phyloP scores from a whole-genome alignment of 495 filamentous ascomycete species.

The Hypoxylon crocopeplum region DNA sequence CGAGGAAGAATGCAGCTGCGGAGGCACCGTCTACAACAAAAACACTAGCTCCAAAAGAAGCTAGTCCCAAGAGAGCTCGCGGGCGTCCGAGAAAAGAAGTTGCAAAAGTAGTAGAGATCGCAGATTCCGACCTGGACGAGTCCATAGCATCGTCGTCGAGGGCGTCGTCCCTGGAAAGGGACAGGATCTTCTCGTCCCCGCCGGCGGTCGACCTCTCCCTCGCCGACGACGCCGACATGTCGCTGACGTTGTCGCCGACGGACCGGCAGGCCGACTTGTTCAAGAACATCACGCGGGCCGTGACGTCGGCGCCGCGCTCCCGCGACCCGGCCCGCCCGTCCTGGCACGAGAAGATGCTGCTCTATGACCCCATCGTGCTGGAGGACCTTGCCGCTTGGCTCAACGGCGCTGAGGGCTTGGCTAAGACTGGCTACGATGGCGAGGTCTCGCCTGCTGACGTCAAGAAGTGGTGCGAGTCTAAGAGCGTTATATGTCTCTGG shows the following conservation, averaged over 20 bases:
- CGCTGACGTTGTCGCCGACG: slow-evolving; percentile 44
- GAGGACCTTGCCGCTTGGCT: slow-evolving; percentile 89
- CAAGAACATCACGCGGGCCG: slow-evolving; percentile 68
- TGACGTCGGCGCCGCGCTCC: slow-evolving; percentile 60
- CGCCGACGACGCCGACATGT: slow-evolving; percentile 50
- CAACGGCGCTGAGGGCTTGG: slow-evolving; percentile 70
- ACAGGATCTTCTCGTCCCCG: slow-evolving; percentile 47
- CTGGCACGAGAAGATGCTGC: slow-evolving; percentile 90
- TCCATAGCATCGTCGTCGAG: slow-evolving; percentile 42
- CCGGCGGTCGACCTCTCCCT: slow-evolving; percentile 41
- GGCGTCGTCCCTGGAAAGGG: slow-evolving; percentile 44
- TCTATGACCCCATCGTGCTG: slow-evolving; percentile 90
- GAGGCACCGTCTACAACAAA: slow-evolving; percentile 22
- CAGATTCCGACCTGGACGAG: slow-evolving; percentile 57
- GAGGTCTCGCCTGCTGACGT: slow-evolving; percentile 65
- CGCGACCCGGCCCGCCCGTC: slow-evolving; percentile 60
- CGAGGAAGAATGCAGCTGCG: slow-evolving; percentile 43
- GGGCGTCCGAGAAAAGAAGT: slow-evolving; percentile 14
- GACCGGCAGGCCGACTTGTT: slow-evolving; percentile 56
- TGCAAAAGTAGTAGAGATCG: slow-evolving; percentile 62
- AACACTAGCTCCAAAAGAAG: slow-evolving; percentile 18
- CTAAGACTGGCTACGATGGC: slow-evolving; percentile 65
- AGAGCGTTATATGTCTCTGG: slow-evolving; percentile 77
- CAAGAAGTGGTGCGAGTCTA: slow-evolving; percentile 86
- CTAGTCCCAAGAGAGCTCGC: slow-evolving; percentile 31